phyloP scores from a whole-genome alignment of 306 rosid genomes.

The Malus asiatica region DNA sequence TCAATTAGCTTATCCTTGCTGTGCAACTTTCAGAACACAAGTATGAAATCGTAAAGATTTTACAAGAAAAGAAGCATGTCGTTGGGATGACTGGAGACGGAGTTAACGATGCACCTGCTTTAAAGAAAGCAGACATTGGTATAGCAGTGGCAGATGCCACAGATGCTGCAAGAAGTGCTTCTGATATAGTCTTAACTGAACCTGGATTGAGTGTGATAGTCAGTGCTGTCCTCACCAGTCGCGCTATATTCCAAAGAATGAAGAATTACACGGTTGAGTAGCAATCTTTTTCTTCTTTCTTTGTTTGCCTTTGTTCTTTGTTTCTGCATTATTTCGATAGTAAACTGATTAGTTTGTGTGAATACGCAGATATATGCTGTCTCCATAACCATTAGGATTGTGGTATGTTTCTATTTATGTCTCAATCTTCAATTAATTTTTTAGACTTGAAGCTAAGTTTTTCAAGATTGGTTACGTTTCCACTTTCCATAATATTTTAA shows the following conservation, averaged over 20 bases:
- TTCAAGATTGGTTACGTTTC: constrained; percentile 2
- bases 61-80: constrained; percentile 76
- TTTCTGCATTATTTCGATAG: constrained; percentile 2
- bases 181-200: constrained; percentile 82
- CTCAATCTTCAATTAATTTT: constrained; percentile 11
- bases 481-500: constrained; percentile 11
- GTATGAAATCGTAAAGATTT: constrained; percentile 70
- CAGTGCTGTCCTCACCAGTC: constrained; percentile 75
- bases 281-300: constrained; percentile 9
- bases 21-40: constrained; percentile 59
- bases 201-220: constrained; percentile 81
- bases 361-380: constrained; percentile 73
- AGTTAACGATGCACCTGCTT: constrained; percentile 85
- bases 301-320: background rate
- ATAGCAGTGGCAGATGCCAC: constrained; percentile 88
- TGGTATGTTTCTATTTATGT: constrained; percentile 42
- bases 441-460: background rate
- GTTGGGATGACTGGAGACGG: constrained; percentile 97
- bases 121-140: constrained; percentile 91
- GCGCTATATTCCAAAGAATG: constrained; percentile 90
- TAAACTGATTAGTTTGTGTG: constrained; percentile 2
- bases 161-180: constrained; percentile 82
- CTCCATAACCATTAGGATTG: constrained; percentile 84
- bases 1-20: constrained; percentile 9
- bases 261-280: constrained; percentile 79